Base-by-base conservation (phyloP, 1,284 basidiomycete species). In the Puccinia horiana region DNA sequence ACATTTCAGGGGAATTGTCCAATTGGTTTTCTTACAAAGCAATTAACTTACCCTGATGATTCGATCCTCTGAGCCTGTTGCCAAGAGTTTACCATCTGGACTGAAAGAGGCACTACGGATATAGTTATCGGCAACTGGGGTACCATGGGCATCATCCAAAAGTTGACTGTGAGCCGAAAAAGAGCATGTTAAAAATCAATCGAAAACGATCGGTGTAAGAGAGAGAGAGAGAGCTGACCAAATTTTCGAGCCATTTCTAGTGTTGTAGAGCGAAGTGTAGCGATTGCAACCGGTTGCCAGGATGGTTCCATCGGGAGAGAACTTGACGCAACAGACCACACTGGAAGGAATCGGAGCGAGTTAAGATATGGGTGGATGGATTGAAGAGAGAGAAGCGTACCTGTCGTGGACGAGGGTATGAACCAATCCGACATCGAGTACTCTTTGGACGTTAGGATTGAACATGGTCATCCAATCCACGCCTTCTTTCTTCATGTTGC, bases 401-500 rank as follows among this genome's bases (percentile, higher is more conserved):
- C 93, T 96, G 87, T 97, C 94, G 87, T 99, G 96, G 86, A 92
- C 91, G 47, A 99, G 89, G 0, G 93, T 97, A 87, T 98, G 94
- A 29, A 95, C 92, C 80, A 98, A 88, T 70, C 89, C 89, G n/a
- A 99, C 94, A 87, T 98, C 95, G 81, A 97, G 88, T 82, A 91
- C 90, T 73, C 92, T 90, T 88, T 94, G 93, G 32, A 89, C 91
- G 85, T 93, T 92, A 20, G 93, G 92, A 87, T 95, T 97, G 89
- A 95, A 98, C 76, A 97, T 91, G 26, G 94, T 95, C 85, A 96
- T 93, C 96, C 96, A 99, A 87, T 98, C 97, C 52, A 89, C 88
- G 0, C 95, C 96, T 86, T 95, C 93, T 87, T 93, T 94, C 85
- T 90, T 90, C 78, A 90, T 85, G 70, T 90, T 89, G 70, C 88